Percentiles rank a stretch among this genome's conserved stretches.
Evolutionary conservation across 257 asterid genomes (phyloP).

Genomic region (Jasminum sambac): DNA sequence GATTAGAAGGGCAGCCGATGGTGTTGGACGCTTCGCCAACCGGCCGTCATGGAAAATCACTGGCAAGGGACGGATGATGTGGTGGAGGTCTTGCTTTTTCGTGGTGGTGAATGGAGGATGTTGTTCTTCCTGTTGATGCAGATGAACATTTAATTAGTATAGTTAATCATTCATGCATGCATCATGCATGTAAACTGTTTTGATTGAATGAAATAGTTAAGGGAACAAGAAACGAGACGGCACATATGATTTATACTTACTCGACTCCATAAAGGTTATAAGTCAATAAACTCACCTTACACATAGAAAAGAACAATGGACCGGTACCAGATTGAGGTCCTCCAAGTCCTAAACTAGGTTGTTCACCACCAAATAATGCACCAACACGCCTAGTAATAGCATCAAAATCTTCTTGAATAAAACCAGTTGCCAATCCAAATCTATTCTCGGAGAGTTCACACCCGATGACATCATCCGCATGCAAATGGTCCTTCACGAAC

Average conservation of each 20-base stretch:
- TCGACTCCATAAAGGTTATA: not conserved
- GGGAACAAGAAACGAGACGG: no score
- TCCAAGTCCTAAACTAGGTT: constrained; percentile 61
- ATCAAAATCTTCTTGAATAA: constrained; percentile 39
- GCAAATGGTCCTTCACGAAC: constrained; percentile 71
- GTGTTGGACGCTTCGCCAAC: constrained; percentile 74
- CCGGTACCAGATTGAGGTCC: constrained; percentile 29
- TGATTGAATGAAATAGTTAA: no score
- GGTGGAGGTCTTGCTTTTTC: constrained; percentile 26
- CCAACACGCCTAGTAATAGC: constrained; percentile 32
- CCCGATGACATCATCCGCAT: constrained; percentile 70
- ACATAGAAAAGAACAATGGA: constrained; percentile 44
- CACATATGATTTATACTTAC: not conserved
- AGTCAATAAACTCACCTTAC: constrained; percentile 45
- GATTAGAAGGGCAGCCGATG: constrained; percentile 57
- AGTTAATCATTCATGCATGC: no score
- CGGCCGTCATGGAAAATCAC: constrained; percentile 95
- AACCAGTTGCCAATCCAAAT: constrained; percentile 66
- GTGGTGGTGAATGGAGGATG: constrained; percentile 36
- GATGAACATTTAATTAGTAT: not conserved
- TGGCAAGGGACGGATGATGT: constrained; percentile 54
- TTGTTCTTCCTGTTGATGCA: constrained; percentile 41
- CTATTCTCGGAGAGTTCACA: constrained; percentile 52
- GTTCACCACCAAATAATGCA: constrained; percentile 38
- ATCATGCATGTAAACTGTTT: no score